phyloP scores from a whole-genome alignment of 2,329 filamentous ascomycete species.

The Phaeoacremonium minimum region DNA sequence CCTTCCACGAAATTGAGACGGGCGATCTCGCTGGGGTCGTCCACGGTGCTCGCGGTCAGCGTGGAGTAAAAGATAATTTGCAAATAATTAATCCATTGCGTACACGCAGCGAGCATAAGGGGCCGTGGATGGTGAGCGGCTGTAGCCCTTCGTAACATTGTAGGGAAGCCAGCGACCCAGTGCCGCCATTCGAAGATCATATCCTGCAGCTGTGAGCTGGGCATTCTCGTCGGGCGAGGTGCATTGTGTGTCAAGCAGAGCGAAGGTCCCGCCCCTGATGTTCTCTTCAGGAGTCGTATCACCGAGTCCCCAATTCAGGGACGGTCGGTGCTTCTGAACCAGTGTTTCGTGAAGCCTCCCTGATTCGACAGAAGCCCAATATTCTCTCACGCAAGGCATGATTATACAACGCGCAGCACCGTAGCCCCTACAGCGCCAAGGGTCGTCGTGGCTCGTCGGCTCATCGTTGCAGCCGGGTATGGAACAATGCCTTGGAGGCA shows the following conservation, averaged over 20 bases:
- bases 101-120: constrained; percentile 1
- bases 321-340: neutral
- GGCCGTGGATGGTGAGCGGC: neutral
- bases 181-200: neutral
- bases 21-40: no score
- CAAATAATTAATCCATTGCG: neutral
- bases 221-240: neutral
- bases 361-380: constrained; percentile 1
- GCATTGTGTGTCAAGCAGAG: neutral
- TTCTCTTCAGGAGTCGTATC: no score
- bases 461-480: no score
- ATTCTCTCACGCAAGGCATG: constrained; percentile 3
- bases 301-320: neutral
- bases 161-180: constrained; percentile 1
- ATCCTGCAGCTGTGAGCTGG: neutral
- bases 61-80: no score
- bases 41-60: no score
- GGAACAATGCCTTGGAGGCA: no score
- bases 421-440: constrained; percentile 4
- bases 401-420: constrained; percentile 1
- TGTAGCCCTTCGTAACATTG: constrained; percentile 1
- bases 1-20: fast-evolving
- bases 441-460: no score
- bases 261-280: no score
- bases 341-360: neutral